Evolutionary conservation across 2,329 filamentous ascomycete species (phyloP), one percentile per base, ranked within the genome.

Genomic region (Arthrobotrys iridis): DNA sequence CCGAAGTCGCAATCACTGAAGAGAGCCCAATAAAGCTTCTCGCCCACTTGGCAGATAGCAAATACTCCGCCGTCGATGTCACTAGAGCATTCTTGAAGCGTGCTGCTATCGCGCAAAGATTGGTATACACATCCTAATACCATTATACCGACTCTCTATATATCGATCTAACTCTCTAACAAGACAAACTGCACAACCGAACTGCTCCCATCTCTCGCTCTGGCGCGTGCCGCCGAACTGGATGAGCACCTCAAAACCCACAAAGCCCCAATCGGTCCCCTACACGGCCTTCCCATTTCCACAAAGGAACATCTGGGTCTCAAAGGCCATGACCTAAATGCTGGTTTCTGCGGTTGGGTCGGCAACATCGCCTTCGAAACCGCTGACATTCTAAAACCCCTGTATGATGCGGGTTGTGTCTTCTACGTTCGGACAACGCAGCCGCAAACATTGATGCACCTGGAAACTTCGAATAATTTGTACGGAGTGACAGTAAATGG

Each of bases 261-360:
- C 59, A 78, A 78, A 48, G 80, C 78, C 30, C 78, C 81, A 2
- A 33, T 81, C n/a, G 82, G 82, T 0, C 81, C 82, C 10, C 78
- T 83, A 0, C 82, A 83, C 65, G 82, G 82, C 20, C 80, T 89
- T 1, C 87, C 87, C 0, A 86, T 85, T 41, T 84, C 83, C 60
- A 81, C 85, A 22, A 86, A 88, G 79, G 87, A 88, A 77, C 85
- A 87, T 74, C 78, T 86, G 11, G 83, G 82, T 1, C 83, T 88
- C 77, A 82, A 85, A 77, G 85, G 82, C 1, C 79, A 85, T 1
- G 83, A 85, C 68, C 79, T 83, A 15, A 86, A 86, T 72, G 84
- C 83, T 10, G 85, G 84, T 0, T 88, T 85, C 77, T 81, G 87
- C 6, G 79, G 81, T 1, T 86, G 85, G 83, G 84, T 85, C 58